Evolutionary conservation across 805 yeast species (phyloP).

Genomic region (Candida sanyiensis): DNA sequence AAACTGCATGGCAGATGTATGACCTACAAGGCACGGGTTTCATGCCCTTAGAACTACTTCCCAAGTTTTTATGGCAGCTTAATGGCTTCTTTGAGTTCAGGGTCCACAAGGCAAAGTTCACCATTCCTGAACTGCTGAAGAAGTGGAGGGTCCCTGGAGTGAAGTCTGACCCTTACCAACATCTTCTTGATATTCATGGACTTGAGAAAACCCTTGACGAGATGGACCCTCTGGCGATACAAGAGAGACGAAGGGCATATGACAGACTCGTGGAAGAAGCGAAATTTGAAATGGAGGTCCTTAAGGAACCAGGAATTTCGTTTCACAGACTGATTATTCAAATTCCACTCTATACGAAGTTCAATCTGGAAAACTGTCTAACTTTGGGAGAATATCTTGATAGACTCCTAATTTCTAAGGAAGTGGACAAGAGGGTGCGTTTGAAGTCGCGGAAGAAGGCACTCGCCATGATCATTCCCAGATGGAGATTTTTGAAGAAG

Average conservation of each 20-base stretch:
- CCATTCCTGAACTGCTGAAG: conserved; percentile 39
- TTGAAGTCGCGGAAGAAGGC: conserved; percentile 29
- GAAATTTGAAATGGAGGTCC: conserved; percentile 47
- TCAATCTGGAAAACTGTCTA: conserved; percentile 72
- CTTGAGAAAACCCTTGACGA: conserved; percentile 45
- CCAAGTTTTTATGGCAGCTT: conserved; percentile 51
- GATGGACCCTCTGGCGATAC: conserved; percentile 51
- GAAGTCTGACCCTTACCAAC: conserved; percentile 54
- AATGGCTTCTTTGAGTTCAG: conserved; percentile 72
- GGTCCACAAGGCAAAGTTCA: conserved; percentile 54
- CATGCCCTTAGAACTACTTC: conserved; percentile 52
- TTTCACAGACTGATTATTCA: conserved; percentile 58
- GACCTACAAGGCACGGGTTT: conserved; percentile 80
- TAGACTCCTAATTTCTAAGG: conserved; percentile 50
- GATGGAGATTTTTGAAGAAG: conserved; percentile 28
- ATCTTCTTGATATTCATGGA: conserved; percentile 46
- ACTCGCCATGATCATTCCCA: conserved; percentile 30
- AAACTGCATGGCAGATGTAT: conserved; percentile 64
- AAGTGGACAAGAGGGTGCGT: conserved; percentile 40
- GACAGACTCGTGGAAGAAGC: conserved; percentile 72
- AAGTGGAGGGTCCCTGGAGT: conserved; percentile 29
- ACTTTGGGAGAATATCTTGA: conserved; percentile 67
- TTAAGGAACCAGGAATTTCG: conserved; percentile 54
- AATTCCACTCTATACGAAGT: conserved; percentile 70
- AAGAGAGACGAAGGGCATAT: conserved; percentile 48